A percentile compares a stretch with the other conserved stretches of the same genome.
Conservation (phyloP, 1,284 basidiomycete genomes). For the Wallemia ichthyophaga region DNA sequence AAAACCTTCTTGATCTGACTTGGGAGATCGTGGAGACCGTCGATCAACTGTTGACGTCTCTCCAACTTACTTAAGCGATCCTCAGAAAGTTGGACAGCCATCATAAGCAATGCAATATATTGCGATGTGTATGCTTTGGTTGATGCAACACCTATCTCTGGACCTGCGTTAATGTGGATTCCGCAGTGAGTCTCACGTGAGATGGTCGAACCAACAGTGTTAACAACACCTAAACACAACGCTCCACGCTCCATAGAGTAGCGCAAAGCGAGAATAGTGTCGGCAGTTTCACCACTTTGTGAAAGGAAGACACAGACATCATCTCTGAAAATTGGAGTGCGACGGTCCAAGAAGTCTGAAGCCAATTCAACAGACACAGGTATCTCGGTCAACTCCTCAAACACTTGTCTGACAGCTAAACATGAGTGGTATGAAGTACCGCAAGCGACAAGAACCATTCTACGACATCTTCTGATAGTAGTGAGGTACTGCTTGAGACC, state of each 20-base stretch:
- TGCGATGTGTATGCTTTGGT: constrained; percentile 99
- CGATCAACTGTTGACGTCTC: constrained; percentile 76
- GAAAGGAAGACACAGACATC: constrained; percentile 91
- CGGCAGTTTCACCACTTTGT: constrained; percentile 95
- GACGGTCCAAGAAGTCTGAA: constrained; percentile 92
- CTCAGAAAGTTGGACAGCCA: constrained; percentile 87
- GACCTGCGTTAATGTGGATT: constrained; percentile 98
- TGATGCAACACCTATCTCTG: constrained; percentile 98
- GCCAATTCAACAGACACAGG: constrained; percentile 92
- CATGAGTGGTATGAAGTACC: constrained; percentile 96
- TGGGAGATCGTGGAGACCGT: constrained; percentile 68
- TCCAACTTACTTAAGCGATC: constrained; percentile 78
- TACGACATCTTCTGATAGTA: constrained; percentile 76
- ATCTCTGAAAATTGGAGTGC: constrained; percentile 97
- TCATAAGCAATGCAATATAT: constrained; percentile 94
- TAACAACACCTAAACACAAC: constrained; percentile 66
- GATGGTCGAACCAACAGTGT: constrained; percentile 92
- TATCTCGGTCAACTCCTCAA: constrained; percentile 96
- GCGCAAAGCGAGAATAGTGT: constrained; percentile 81
- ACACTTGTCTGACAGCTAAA: constrained; percentile 64
- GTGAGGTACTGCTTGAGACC: constrained; percentile 82
- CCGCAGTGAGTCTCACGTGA: constrained; percentile 97
- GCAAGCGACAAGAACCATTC: constrained; percentile 90
- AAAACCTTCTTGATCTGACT: constrained; percentile 68
- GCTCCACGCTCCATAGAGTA: constrained; percentile 94